Evolutionary conservation across 257 asterid genomes (phyloP).

Genomic region (Coffea eugenioides): DNA sequence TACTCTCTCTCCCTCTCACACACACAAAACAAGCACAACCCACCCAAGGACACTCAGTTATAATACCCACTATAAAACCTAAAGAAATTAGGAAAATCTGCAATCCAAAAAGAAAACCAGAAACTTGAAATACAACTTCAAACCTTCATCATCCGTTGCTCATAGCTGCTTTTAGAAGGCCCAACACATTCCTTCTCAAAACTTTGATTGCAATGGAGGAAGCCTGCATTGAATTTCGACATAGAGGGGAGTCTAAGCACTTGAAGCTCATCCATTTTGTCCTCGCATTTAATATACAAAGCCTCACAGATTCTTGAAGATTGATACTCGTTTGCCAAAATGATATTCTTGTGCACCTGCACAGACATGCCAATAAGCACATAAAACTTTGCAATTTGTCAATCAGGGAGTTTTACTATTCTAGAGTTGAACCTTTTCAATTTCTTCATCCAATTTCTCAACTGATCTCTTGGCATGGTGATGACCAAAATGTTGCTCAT

Average conservation of each 20-base stretch:
- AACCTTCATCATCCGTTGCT: slow-evolving; percentile 90
- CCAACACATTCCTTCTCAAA: slow-evolving; percentile 84
- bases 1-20: not conserved
- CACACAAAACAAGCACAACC: not conserved
- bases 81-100: not conserved
- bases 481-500: slow-evolving; percentile 93
- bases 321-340: slow-evolving; percentile 69
- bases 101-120: not conserved
- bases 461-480: slow-evolving; percentile 93
- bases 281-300: slow-evolving; percentile 77
- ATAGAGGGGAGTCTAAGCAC: slow-evolving; percentile 93
- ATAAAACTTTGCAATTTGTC: not conserved
- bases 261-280: slow-evolving; percentile 95
- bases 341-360: slow-evolving; percentile 64
- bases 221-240: slow-evolving; percentile 97
- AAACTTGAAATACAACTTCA: slow-evolving; percentile 15
- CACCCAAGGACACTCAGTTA: not conserved
- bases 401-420: not conserved
- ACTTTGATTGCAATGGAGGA: slow-evolving; percentile 85
- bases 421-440: slow-evolving; percentile 54
- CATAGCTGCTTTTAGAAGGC: slow-evolving; percentile 79
- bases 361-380: slow-evolving; percentile 29
- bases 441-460: slow-evolving; percentile 69
- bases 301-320: slow-evolving; percentile 88
- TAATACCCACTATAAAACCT: not conserved